A percentile compares a stretch with the other conserved stretches of the same genome.
These are phyloP conservation scores for Diaporthe eres DNA, from an alignment of 2,329 filamentous ascomycete species.

Conservation along the genomic window DNA sequence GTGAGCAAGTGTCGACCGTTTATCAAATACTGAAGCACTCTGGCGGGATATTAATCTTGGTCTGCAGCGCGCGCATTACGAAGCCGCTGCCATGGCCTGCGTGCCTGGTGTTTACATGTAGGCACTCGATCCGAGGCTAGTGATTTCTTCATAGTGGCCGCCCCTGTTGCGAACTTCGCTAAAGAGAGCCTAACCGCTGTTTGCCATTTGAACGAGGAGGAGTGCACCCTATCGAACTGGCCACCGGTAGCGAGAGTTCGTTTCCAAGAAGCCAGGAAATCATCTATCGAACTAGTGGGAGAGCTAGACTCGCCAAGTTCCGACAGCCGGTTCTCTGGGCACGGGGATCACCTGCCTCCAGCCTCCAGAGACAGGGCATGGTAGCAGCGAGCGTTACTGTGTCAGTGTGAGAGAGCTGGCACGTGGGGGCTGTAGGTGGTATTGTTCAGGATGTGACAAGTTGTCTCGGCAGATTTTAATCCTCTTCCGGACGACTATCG, in stretches of 20 bases:
- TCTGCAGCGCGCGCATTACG: background rate
- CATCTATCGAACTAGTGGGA: background rate
- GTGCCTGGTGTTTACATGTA: background rate
- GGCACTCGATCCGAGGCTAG: background rate
- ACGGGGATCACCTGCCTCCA: constrained; percentile 1
- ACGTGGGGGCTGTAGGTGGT: constrained; percentile 1
- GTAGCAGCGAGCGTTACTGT: background rate
- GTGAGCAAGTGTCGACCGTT: background rate
- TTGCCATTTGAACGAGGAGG: background rate
- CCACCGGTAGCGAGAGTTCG: background rate
- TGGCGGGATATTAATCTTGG: background rate
- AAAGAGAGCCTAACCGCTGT: background rate
- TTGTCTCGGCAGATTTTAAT: constrained; percentile 9
- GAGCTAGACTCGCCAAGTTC: constrained; percentile 10
- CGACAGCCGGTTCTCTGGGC: constrained; percentile 11
- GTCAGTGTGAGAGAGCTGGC: constrained; percentile 1
- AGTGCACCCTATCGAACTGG: background rate
- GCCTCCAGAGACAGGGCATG: background rate
- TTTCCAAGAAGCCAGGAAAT: background rate
- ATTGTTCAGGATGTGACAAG: constrained; percentile 2
- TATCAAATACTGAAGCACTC: background rate
- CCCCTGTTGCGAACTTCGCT: background rate
- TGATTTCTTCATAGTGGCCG: background rate
- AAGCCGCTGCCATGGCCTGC: background rate
- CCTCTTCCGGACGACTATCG: constrained; percentile 14